Evolutionary conservation across 768 basidiomycete genomes (phyloP).

Genomic region (Suillus decipiens): DNA sequence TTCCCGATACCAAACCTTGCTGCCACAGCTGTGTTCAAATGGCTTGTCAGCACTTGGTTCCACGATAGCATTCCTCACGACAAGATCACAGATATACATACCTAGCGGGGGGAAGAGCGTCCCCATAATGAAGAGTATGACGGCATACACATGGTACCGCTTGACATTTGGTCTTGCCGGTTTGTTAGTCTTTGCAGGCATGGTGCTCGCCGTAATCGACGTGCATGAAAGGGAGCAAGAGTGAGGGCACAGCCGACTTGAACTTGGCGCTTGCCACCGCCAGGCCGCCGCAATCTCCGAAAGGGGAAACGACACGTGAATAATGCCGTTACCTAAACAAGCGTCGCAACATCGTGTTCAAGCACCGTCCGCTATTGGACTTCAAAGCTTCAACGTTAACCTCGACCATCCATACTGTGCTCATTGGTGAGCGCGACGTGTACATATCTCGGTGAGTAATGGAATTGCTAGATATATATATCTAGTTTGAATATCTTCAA

Average conservation of each 20-base stretch:
- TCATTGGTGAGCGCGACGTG: conserved; percentile 24
- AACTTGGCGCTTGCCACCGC: background rate
- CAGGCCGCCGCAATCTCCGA: background rate
- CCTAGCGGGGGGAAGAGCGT: conserved; percentile 90
- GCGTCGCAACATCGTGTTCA: conserved; percentile 12
- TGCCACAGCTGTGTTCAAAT: conserved; percentile 69
- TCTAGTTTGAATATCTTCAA: background rate
- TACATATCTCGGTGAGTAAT: conserved; percentile 22
- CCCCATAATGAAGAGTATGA: conserved; percentile 84
- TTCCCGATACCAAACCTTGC: conserved; percentile 88
- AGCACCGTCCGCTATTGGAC: conserved; percentile 1
- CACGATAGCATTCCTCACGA: background rate
- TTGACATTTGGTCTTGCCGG: conserved; percentile 58
- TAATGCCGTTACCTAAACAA: conserved; percentile 27
- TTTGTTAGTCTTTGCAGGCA: conserved; percentile 46
- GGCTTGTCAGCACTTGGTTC: conserved; percentile 1
- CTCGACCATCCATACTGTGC: conserved; percentile 21
- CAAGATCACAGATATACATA: conserved; percentile 34
- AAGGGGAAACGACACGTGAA: conserved; percentile 24
- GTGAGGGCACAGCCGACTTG: background rate
- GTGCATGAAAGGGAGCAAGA: conserved; percentile 8
- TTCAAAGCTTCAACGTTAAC: conserved; percentile 13
- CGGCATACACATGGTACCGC: conserved; percentile 78
- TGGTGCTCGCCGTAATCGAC: conserved; percentile 16
- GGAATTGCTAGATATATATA: too few species aligned